Evolutionary conservation across 2,329 filamentous ascomycete genomes (phyloP), one percentile per base, ranked within the genome.

Genomic region (Aciculosporium take): DNA sequence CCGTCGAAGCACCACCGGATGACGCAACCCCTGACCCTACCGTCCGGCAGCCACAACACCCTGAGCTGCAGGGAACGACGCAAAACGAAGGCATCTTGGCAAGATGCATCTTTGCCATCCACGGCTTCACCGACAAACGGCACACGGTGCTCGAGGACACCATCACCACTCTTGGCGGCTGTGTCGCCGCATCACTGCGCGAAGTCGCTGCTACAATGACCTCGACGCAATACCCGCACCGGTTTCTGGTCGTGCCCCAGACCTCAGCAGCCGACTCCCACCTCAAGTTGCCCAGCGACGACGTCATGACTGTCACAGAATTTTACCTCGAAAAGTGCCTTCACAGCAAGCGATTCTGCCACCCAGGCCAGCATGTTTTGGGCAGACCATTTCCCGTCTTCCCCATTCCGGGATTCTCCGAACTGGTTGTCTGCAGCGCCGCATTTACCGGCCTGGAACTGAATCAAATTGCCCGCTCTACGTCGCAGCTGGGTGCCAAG

Each of bases 241-340:
- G 68, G 10, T 72, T 74, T 46, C 52, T 76, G 25, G 61, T 77
- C 33, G 71, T 78, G 1, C 72, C 73, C 2, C 74, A 77, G 45
- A 55, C 52, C 7, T 69, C 70, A 0, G 61, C 63, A 12, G 61
- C 68, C 1, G 60, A 65, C 1, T 61, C 63, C 0, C 68, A 70
- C 35, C 71, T 61, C 7, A 51, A 49, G 7, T 43, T 55, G 7
- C 51, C 53, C 4, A 57, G 63, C 36, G 64, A 62, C 17, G 47
- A 58, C 23, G 54, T 74, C 7, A 56, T 68, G 39, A 56, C 72
- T 33, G 78, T 94, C 25, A 96, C 87, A 9, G 87, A 94, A 55
- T 93, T 91, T 70, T 98, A 89, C 73, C 71, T 98, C 40, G 91
- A 98, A 62, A 76, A 78, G 37, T 96, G 89, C 56, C 66, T 98